Evolutionary conservation across 1,139 yeast genomes (phyloP).

Genomic region (Sugiyamaella neomexicana): DNA sequence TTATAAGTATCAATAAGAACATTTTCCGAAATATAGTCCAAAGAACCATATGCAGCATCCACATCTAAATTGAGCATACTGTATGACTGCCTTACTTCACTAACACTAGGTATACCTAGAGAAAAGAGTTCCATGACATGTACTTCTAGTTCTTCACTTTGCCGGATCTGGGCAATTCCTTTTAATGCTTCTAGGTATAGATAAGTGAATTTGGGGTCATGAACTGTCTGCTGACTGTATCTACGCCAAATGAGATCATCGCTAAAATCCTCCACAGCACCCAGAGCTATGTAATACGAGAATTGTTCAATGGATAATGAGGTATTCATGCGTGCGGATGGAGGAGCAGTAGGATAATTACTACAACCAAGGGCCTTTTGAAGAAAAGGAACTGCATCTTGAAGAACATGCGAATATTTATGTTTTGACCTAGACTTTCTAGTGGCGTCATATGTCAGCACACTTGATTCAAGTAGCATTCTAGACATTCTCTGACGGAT

Average conservation of each 20-base stretch:
- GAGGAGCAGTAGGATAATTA: conserved; percentile 18
- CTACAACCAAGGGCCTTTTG: conserved; percentile 13
- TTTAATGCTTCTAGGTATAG: conserved; percentile 68
- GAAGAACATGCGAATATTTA: conserved; percentile 21
- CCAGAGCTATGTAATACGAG: conserved; percentile 51
- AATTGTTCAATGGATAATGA: conserved; percentile 11
- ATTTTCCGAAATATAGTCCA: conserved; percentile 22
- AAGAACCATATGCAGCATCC: conserved; percentile 20
- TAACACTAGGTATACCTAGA: conserved; percentile 61
- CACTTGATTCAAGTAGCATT: conserved; percentile 28
- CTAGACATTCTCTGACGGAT: conserved; percentile 26
- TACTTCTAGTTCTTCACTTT: conserved; percentile 50
- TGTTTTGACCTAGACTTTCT: conserved; percentile 4
- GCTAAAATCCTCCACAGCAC: conserved; percentile 57
- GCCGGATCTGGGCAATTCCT: conserved; percentile 49
- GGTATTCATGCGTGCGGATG: conserved; percentile 3
- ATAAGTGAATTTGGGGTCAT: conserved; percentile 58
- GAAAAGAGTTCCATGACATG: conserved; percentile 55
- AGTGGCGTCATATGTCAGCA: conserved; percentile 20
- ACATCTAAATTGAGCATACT: conserved; percentile 51
- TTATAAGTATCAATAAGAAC: conserved; percentile 34
- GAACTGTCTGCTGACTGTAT: conserved; percentile 53
- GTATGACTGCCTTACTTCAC: conserved; percentile 60
- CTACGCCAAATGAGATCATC: conserved; percentile 63
- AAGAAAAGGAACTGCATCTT: conserved; percentile 21